A percentile compares a stretch with the other conserved stretches of the same genome.
phyloP scores from a whole-genome alignment of 2,329 filamentous ascomycete genomes.

The Fusarium sublunatum region DNA sequence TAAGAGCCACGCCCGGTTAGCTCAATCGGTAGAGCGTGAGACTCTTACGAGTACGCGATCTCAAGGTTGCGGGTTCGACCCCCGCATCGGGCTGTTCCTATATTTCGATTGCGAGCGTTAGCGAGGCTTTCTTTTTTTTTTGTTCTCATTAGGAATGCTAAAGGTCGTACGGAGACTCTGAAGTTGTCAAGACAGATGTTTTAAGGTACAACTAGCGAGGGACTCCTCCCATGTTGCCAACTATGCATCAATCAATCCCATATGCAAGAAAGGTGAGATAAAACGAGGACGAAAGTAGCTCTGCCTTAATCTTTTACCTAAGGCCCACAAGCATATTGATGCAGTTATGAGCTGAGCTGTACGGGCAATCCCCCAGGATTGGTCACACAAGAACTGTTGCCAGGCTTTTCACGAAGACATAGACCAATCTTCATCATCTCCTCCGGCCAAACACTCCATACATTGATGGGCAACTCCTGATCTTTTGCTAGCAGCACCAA shows the following conservation, averaged over 20 bases:
- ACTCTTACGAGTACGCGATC: slow-evolving; percentile 65
- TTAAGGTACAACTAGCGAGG: too few relatives aligned
- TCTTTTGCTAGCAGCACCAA: background rate
- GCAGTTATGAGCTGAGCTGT: too few relatives aligned
- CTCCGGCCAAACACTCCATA: background rate
- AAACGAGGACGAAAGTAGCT: too few relatives aligned
- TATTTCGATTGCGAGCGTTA: slow-evolving; percentile 28
- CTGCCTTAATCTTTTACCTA: too few relatives aligned
- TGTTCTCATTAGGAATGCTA: background rate
- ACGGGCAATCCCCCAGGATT: background rate
- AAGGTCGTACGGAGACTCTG: too few relatives aligned
- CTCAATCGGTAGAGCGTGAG: slow-evolving; percentile 70
- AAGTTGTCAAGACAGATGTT: too few relatives aligned
- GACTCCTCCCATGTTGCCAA: too few relatives aligned
- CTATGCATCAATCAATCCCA: too few relatives aligned
- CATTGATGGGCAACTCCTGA: too few relatives aligned
- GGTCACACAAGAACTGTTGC: background rate
- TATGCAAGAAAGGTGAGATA: too few relatives aligned
- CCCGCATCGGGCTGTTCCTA: slow-evolving; percentile 53
- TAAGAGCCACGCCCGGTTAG: slow-evolving; percentile 49
- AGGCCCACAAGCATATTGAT: too few relatives aligned
- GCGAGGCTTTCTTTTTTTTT: slow-evolving; percentile 27
- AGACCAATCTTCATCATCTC: rapidly evolving
- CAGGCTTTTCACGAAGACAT: background rate
- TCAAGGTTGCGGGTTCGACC: slow-evolving; percentile 68